Conservation (phyloP, 2,329 filamentous ascomycete genomes). For the Cladophialophora exuberans region DNA sequence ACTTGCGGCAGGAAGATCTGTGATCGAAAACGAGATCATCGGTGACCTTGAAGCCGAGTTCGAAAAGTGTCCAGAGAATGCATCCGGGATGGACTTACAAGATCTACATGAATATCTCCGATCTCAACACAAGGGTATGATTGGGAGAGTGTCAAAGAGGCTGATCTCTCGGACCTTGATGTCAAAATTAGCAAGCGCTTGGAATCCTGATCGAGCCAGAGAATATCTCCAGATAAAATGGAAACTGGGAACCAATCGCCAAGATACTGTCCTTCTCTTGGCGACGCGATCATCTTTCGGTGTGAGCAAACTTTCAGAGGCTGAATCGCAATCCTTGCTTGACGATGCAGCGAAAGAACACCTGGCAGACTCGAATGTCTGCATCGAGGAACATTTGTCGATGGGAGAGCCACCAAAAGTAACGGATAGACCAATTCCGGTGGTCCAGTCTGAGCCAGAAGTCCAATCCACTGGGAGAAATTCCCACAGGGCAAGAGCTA, state of each 20-base stretch:
- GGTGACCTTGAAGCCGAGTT: slow-evolving; percentile 49
- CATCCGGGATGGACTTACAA: slow-evolving; percentile 43
- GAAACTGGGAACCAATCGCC: neutral
- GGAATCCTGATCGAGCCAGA: neutral
- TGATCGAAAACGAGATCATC: slow-evolving; percentile 50
- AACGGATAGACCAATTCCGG: neutral
- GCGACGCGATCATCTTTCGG: neutral
- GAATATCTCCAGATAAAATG: neutral
- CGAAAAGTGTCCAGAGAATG: slow-evolving; percentile 44
- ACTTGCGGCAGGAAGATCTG: slow-evolving; percentile 41
- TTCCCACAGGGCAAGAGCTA: neutral
- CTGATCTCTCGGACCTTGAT: slow-evolving; percentile 34
- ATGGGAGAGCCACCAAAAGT: neutral
- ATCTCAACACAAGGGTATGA: slow-evolving; percentile 36
- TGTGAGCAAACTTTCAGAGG: neutral
- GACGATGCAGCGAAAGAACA: neutral
- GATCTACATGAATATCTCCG: slow-evolving; percentile 40
- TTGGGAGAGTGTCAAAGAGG: slow-evolving; percentile 38
- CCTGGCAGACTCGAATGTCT: neutral
- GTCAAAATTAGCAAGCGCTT: neutral
- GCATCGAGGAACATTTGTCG: neutral
- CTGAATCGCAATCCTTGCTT: neutral
- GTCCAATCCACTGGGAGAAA: neutral
- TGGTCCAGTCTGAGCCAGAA: neutral
- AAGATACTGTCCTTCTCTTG: neutral